phyloP scores from a whole-genome alignment of 371 early-diverging fungal species.

The Fennellomyces sp. region DNA sequence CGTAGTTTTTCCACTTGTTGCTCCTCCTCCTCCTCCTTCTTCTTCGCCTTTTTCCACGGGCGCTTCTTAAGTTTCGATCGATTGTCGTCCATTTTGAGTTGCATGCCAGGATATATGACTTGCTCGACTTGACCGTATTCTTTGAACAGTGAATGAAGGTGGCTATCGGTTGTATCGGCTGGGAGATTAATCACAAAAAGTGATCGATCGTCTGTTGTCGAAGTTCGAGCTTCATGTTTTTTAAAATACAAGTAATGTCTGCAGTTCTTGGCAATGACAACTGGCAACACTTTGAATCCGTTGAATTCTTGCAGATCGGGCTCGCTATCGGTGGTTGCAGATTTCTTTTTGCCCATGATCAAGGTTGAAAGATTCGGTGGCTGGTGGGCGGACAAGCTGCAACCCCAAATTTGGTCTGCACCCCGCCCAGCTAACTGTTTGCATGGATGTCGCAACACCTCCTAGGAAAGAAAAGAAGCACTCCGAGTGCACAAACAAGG shows the following conservation, averaged over 20 bases:
- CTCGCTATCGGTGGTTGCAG: background rate
- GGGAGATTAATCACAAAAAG: slow-evolving; percentile 86
- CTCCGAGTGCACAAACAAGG: too few species aligned
- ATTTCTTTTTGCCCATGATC: background rate
- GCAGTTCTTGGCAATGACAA: slow-evolving; percentile 43
- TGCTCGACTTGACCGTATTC: slow-evolving; percentile 14
- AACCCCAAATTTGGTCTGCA: too few species aligned
- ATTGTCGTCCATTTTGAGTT: slow-evolving; percentile 29
- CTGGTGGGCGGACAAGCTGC: too few species aligned
- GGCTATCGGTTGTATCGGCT: slow-evolving; percentile 73
- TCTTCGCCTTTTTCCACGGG: slow-evolving; percentile 26
- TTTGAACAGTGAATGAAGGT: slow-evolving; percentile 75
- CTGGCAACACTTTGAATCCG: slow-evolving; percentile 61
- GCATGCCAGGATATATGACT: slow-evolving; percentile 16
- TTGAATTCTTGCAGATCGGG: slow-evolving; percentile 48
- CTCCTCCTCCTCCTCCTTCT: slow-evolving; percentile 26
- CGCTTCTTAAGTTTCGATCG: too few species aligned
- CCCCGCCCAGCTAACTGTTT: too few species aligned
- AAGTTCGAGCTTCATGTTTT: slow-evolving; percentile 66
- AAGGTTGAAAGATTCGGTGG: background rate
- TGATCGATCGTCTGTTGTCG: slow-evolving; percentile 63
- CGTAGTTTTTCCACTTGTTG: slow-evolving; percentile 23
- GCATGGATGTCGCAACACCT: too few species aligned
- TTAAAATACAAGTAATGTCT: slow-evolving; percentile 75
- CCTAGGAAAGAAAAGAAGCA: too few species aligned